Conservation (phyloP, 371 early-diverging fungal genomes). For the Paraphysoderma sedebokerense region DNA sequence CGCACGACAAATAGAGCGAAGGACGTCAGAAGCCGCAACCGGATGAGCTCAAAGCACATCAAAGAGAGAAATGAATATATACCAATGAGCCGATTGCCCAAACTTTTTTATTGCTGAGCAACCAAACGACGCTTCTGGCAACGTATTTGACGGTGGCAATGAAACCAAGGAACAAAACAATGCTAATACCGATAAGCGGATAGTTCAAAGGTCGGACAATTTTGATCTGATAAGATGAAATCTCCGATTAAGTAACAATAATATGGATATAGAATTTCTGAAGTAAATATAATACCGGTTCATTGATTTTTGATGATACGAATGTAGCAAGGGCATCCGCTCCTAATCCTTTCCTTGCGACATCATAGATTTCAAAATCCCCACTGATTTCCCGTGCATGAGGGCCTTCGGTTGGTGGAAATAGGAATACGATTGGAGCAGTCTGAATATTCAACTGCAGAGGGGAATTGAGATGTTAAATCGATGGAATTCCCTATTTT, state of each 20-base stretch:
- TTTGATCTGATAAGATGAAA: too few relatives aligned
- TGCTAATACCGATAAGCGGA: too few relatives aligned
- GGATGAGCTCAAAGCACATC: too few relatives aligned
- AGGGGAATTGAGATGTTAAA: neutral
- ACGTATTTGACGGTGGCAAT: too few relatives aligned
- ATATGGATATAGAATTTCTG: too few relatives aligned
- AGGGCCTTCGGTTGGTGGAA: constrained; percentile 46
- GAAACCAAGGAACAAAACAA: too few relatives aligned
- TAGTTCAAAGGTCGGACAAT: too few relatives aligned
- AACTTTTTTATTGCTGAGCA: too few relatives aligned
- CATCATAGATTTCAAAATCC: constrained; percentile 22
- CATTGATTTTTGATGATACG: constrained; percentile 17
- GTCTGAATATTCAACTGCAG: constrained; percentile 30
- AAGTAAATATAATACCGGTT: constrained; percentile 19
- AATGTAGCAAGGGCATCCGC: constrained; percentile 49
- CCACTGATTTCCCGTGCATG: constrained; percentile 8
- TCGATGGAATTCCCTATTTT: neutral
- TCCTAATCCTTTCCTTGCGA: constrained; percentile 34
- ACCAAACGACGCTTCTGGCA: too few relatives aligned
- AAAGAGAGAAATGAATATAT: too few relatives aligned
- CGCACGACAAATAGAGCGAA: neutral
- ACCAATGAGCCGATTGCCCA: neutral
- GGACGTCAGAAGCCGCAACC: too few relatives aligned
- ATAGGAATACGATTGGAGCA: constrained; percentile 54
- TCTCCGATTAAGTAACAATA: too few relatives aligned